Percentiles rank a stretch among this genome's conserved stretches.
Conservation (phyloP, 768 basidiomycete species). For the Ramaria sp. region DNA sequence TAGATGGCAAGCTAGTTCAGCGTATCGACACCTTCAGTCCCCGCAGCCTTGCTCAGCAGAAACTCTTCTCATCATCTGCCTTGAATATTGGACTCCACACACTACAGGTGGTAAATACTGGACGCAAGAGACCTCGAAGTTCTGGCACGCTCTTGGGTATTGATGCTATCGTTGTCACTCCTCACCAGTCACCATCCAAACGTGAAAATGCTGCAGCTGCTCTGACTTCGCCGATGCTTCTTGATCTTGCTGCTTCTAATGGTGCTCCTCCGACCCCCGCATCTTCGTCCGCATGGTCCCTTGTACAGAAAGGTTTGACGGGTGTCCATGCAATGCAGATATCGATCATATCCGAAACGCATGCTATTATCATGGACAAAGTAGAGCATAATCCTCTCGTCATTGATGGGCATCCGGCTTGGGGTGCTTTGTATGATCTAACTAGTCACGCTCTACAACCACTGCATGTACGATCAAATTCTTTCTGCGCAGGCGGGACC, state of each 20-base stretch:
- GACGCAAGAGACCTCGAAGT: conserved; percentile 26
- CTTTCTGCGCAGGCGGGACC: conserved; percentile 77
- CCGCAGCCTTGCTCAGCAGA: conserved; percentile 39
- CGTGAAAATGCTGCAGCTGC: not conserved
- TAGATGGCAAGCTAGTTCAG: conserved; percentile 41
- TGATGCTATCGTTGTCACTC: conserved; percentile 59
- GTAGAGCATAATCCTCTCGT: conserved; percentile 77
- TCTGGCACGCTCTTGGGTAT: conserved; percentile 34
- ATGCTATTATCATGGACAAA: conserved; percentile 71
- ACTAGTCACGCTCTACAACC: conserved; percentile 49
- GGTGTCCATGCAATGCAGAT: conserved; percentile 78
- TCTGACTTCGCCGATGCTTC: conserved; percentile 8
- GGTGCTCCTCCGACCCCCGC: not conserved
- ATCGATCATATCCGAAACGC: conserved; percentile 52
- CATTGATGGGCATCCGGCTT: conserved; percentile 67
- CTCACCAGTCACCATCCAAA: not conserved
- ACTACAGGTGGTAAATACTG: conserved; percentile 52
- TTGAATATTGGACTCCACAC: conserved; percentile 44
- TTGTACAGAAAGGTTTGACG: conserved; percentile 56
- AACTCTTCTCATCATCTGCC: conserved; percentile 51
- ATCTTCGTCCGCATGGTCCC: conserved; percentile 35
- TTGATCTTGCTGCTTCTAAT: not conserved
- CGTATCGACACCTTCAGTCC: conserved; percentile 36
- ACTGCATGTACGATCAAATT: conserved; percentile 62
- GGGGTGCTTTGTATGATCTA: conserved; percentile 69